phyloP scores from a whole-genome alignment of 805 yeast genomes.

The Lipomyces chichibuensis region DNA sequence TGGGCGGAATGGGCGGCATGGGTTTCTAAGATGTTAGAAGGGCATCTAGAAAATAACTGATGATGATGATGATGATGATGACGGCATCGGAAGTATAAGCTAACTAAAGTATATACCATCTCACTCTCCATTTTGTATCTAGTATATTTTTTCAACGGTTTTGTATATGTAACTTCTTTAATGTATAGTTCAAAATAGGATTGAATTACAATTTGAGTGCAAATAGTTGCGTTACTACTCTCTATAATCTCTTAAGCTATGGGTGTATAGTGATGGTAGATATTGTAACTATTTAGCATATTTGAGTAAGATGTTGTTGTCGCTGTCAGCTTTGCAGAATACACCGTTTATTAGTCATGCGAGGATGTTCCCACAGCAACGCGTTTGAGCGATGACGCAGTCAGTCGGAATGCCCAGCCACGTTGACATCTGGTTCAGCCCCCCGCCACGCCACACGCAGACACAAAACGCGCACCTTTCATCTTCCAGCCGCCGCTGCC shows the following conservation, averaged over 20 bases:
- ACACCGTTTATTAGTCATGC: no score
- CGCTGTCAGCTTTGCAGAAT: no score
- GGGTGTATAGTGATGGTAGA: no score
- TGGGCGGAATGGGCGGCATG: conserved; percentile 50
- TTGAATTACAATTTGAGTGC: neutral
- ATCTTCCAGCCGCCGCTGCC: neutral
- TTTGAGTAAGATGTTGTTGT: no score
- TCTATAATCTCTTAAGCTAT: no score
- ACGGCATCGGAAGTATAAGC: neutral
- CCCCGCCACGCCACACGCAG: neutral
- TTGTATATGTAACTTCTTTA: neutral
- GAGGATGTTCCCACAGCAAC: no score
- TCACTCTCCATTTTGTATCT: conserved; percentile 2
- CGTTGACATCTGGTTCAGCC: neutral
- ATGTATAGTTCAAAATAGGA: neutral
- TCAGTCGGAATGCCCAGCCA: neutral
- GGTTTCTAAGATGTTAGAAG: conserved; percentile 18
- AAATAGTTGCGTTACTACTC: no score
- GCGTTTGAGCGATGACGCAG: neutral
- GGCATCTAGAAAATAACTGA: neutral
- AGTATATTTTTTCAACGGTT: neutral
- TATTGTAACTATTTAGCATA: no score
- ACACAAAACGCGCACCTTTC: neutral
- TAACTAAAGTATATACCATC: neutral
- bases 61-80: neutral